Percentiles rank a stretch among this genome's conserved stretches.
Evolutionary conservation across 2,329 filamentous ascomycete species (phyloP).

Genomic region (Annulohypoxylon truncatum): DNA sequence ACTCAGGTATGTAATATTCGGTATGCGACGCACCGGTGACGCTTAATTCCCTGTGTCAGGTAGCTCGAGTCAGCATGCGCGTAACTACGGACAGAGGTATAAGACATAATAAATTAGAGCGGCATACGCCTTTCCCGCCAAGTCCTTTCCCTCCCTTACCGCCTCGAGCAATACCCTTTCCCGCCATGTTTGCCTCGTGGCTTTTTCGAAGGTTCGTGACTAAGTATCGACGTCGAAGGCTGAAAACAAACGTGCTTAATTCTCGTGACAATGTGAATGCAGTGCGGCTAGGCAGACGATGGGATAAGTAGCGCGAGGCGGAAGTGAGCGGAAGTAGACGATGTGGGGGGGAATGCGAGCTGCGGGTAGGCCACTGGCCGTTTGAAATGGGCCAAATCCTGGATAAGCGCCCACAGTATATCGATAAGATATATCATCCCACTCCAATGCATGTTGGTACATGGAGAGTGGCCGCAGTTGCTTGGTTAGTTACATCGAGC

Average conservation of each 20-base stretch:
- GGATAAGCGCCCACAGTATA: neutral
- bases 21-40: constrained; percentile 42
- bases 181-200: constrained; percentile 21
- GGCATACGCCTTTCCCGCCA: constrained; percentile 45
- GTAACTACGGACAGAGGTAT: neutral
- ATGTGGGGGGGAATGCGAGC: constrained; percentile 10
- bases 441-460: neutral
- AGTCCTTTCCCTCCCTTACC: constrained; percentile 43
- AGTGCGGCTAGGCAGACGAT: neutral
- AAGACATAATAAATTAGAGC: neutral
- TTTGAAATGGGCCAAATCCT: neutral
- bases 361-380: neutral
- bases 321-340: neutral
- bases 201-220: neutral
- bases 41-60: constrained; percentile 41
- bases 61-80: constrained; percentile 18
- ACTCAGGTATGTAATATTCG: neutral
- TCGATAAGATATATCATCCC: constrained; percentile 7
- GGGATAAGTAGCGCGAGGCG: neutral
- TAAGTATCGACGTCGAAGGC: neutral
- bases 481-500: neutral
- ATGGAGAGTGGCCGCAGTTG: neutral
- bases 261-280: constrained; percentile 2
- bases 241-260: neutral
- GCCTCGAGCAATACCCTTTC: constrained; percentile 27